These are phyloP conservation scores for Aegilops speltoides DNA, from an alignment of 176 grass and related monocot species.

Conservation along the genomic window DNA sequence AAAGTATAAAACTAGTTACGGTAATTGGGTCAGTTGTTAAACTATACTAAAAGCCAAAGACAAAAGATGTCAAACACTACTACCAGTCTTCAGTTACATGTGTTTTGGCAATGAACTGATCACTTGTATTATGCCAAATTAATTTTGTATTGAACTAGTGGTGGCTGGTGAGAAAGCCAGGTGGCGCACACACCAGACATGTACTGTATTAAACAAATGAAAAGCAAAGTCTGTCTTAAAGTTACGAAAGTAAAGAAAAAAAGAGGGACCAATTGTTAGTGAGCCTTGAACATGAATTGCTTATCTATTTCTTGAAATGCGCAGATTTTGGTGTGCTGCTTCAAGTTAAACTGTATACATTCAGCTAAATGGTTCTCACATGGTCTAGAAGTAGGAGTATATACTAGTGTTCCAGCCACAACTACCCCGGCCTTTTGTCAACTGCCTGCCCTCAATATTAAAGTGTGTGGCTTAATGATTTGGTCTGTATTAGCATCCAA, in stretches of 20 bases:
- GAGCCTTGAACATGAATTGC: background rate
- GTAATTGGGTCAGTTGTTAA: slow-evolving; percentile 2
- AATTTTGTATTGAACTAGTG: background rate
- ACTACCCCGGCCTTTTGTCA: slow-evolving; percentile 14
- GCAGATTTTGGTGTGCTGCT: background rate
- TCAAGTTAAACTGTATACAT: background rate
- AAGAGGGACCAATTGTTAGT: no score
- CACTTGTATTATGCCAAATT: background rate
- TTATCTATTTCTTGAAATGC: background rate
- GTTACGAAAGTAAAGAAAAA: background rate
- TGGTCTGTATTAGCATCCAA: slow-evolving; percentile 15
- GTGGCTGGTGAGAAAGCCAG: background rate
- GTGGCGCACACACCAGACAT: background rate
- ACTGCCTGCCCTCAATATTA: slow-evolving; percentile 4
- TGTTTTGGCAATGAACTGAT: background rate
- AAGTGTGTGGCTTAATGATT: background rate
- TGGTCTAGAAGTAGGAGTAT: slow-evolving; percentile 13
- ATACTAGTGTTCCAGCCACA: background rate
- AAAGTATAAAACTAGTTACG: slow-evolving; percentile 19
- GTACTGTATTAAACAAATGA: background rate
- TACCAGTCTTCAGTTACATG: background rate
- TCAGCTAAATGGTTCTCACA: background rate
- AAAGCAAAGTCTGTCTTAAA: background rate
- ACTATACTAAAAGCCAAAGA: slow-evolving; percentile 14
- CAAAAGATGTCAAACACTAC: background rate